Evolutionary conservation across 1,284 basidiomycete species (phyloP), one percentile per base, ranked within the genome.

Genomic region (Leccinum solheimii): DNA sequence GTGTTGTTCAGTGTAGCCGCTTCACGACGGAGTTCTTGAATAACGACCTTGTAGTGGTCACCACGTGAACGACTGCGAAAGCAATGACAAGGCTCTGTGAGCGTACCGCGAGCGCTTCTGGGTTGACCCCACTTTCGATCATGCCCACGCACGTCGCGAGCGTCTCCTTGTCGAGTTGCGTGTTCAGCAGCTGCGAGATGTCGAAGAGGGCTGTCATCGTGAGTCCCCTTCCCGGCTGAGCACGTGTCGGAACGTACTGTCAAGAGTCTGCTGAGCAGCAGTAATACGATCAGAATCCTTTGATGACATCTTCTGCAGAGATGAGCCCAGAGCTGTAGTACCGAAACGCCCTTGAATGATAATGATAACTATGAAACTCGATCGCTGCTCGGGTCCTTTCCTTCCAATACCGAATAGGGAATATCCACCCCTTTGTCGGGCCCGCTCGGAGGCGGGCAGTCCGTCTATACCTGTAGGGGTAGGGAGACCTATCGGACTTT

Each of bases 51-150:
- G 19, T 51, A 56, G 51, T 49, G 36, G 57, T 59, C 16, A 53
- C 55, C 14, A 60, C 19, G 34, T 61, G 52, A 68, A 16, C 43
- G 45, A 55, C 43, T 26, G n/a, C 14, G 48, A 50, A 13, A 4
- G 27, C 38, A 5, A 19, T 23, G 55, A 40, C 21, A 19, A 26
- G 26, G 9, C 19, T n/a, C 26, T n/a, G 53, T 7, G 16, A 19
- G 83, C 87, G 64, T 71, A 94, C 92, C 67, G 92, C 92, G 56
- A 95, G 80, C 2, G 92, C 92, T 69, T 94, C 91, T 5, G 92
- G 90, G 69, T 92, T 93, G 48, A 90, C 90, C 6, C 92, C 92
- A 65, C 85, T 87, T 73, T 95, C 92, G 69, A 95, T 91, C 84
- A 95, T 86, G 61, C 86, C 83, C 16, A 94, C 84, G 71, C 92